Conservation (phyloP, 2,329 filamentous ascomycete species). For the Pseudogymnoascus sp. region DNA sequence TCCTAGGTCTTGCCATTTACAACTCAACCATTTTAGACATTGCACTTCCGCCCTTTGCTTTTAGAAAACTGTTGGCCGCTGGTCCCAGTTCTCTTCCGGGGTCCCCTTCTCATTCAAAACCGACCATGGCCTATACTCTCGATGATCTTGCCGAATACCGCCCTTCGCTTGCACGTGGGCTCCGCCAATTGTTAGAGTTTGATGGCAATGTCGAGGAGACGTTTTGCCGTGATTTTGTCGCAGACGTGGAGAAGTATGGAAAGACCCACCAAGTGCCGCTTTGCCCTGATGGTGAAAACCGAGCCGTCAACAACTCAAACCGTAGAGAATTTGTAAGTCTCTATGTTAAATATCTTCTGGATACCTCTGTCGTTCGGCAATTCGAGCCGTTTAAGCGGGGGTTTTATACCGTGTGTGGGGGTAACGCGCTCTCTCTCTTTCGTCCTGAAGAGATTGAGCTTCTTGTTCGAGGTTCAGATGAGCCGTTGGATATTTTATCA, state of each 20-base stretch:
- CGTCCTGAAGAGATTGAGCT: slow-evolving; percentile 87
- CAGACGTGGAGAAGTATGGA: slow-evolving; percentile 71
- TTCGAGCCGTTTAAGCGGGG: slow-evolving; percentile 92
- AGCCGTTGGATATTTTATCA: slow-evolving; percentile 68
- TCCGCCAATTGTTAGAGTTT: slow-evolving; percentile 70
- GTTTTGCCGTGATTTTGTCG: slow-evolving; percentile 75
- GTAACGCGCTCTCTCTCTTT: slow-evolving; percentile 81
- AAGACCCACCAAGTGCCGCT: slow-evolving; percentile 59
- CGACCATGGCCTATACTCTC: slow-evolving; percentile 64
- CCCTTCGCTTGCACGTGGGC: slow-evolving; percentile 65
- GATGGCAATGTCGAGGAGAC: slow-evolving; percentile 75
- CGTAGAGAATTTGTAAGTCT: slow-evolving; percentile 78
- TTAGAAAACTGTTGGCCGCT: slow-evolving; percentile 75
- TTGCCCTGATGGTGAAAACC: slow-evolving; percentile 63
- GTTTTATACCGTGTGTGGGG: slow-evolving; percentile 86
- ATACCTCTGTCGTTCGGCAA: slow-evolving; percentile 68
- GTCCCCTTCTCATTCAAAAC: slow-evolving; percentile 47
- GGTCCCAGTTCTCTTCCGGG: slow-evolving; percentile 55
- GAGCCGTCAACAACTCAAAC: slow-evolving; percentile 75
- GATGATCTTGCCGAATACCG: slow-evolving; percentile 78
- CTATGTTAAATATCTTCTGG: slow-evolving; percentile 73
- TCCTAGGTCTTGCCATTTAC: slow-evolving; percentile 85
- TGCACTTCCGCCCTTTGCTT: slow-evolving; percentile 79
- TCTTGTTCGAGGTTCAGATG: slow-evolving; percentile 76
- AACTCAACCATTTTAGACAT: slow-evolving; percentile 91